Evolutionary conservation across 208 protist species (phyloP), one percentile per base, ranked within the genome.

Genomic region (Leishmania arabica): DNA sequence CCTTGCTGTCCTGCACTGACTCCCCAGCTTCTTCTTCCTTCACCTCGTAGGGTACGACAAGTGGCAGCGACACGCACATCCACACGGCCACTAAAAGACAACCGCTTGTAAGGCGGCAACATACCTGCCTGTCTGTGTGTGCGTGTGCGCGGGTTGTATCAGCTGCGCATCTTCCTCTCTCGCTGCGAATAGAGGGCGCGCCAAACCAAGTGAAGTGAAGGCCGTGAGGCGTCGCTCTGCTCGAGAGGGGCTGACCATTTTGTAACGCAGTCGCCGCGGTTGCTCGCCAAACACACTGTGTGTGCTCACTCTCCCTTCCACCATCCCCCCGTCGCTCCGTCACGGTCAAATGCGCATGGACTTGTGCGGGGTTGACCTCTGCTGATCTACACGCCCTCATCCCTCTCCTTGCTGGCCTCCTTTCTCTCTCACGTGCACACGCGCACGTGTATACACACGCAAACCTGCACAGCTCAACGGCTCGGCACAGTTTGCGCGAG

Each of bases 1-100:
- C 79, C 11, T 68, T 85, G 71, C 77, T 85, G 71, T 85, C 82
- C 62, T 81, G 70, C 71, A 69, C 62, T 8, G 71, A 85, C 77
- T 85, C 82, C 9, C 60, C 82, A 11, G 49, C 31, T 6, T 78
- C 77, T 2, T 85, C 77, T 0, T 85, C 82, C 0, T 72, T 54
- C 27, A 62, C 53, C 47, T 27, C 24, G 13, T 76, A 76, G 51
- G 49, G 9, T 27, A 21, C 66, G 54, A 31, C 49, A 24, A 13
- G 45, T 51, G 31, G 72, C 56, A n/a, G 27, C 56, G 24, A 62
- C 56, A 24, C 56, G 27, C 17, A 24, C 24, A 62, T 15, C 56
- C 19, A 58, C 40, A 42, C 62, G 75, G 40, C 69, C 24, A 51
- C 45, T 37, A 45, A 4, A 31, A 31, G 11, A 11, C 69, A 73